Evolutionary conservation across 768 basidiomycete species (phyloP), one percentile per base, ranked within the genome.

Genomic region (Phylloporus arenicola): DNA sequence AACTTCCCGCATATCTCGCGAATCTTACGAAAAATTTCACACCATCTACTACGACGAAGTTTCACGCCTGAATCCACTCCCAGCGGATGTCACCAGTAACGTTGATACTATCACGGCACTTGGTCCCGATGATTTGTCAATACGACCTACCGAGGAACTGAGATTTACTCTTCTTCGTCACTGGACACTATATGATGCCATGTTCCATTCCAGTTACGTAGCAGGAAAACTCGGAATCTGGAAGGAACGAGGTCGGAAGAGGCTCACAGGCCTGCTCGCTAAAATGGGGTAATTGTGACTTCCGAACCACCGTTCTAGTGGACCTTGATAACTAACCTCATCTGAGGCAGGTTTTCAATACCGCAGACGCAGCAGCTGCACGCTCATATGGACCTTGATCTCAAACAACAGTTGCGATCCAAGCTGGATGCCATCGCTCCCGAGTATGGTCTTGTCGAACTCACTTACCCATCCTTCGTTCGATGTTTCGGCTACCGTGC

Each of bases 181-280:
- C 71, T 99, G 96, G 96, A 97, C 88, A 27, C 70, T 99, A 41
- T 98, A 97, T 64, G 96, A 99, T 62, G 84, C 94, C 11, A 98
- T 99, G 96, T 85, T 86, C 60, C 95, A 99, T 67, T 96, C 93
- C 3, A 89, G 88, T 50, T 99, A 98, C 61, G 86, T 99, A 16
- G 94, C 93, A 7, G 86, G 89, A 45, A 92, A 92, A 67, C 77
- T 99, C 52, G 93, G 92, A 3, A 90, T 95, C 48, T 98, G 96
- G 96, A 92, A 88, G 63, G 95, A 98, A 66, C 80, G 83, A 48
- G 96, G 96, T 19, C 77, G 88, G 53, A 94, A 92, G 66, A 79
- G 84, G 56, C 70, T 99, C 48, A 90, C 86, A 1, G 96, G 95
- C 8, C 72, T 99, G 44, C 73, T 99, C 20, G 96, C 96, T 14